Percentiles rank a stretch among this genome's conserved stretches.
Conservation (phyloP, 108 stramenopile genomes). For the Pseudonitzschia multiseries region DNA sequence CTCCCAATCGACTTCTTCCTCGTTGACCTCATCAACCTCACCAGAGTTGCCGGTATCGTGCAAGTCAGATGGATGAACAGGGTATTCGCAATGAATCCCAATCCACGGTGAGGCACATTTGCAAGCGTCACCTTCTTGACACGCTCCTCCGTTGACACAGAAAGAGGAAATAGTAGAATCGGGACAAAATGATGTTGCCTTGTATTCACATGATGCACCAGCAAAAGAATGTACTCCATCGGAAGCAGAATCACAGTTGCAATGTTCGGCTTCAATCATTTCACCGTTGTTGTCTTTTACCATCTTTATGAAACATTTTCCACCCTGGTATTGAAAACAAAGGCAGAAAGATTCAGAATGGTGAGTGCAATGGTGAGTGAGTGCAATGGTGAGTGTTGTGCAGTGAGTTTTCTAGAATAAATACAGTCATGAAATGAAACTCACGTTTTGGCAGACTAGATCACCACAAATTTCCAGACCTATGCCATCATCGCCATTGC, state of each 20-base stretch:
- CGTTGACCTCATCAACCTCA: background rate
- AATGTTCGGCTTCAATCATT: slow-evolving; percentile 9
- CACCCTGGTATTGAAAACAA: slow-evolving; percentile 14
- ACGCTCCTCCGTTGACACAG: background rate
- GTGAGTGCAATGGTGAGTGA: too few relatives aligned
- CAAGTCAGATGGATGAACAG: slow-evolving; percentile 7
- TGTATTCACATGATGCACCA: slow-evolving; percentile 23
- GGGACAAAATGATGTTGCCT: slow-evolving; percentile 23
- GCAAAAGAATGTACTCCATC: slow-evolving; percentile 2
- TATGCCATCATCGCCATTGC: background rate
- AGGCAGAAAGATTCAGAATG: background rate
- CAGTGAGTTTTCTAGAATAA: background rate
- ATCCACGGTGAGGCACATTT: background rate
- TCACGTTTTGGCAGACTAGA: slow-evolving; percentile 32
- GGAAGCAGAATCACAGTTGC: slow-evolving; percentile 30
- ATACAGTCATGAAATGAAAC: background rate
- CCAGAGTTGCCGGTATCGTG: background rate
- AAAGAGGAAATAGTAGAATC: slow-evolving; percentile 14
- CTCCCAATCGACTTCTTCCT: background rate
- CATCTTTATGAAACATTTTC: slow-evolving; percentile 13
- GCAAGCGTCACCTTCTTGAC: background rate
- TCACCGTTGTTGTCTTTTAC: slow-evolving; percentile 6
- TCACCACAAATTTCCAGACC: slow-evolving; percentile 19
- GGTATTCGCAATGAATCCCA: slow-evolving; percentile 26
- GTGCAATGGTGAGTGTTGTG: too few relatives aligned